Base-by-base conservation (phyloP, 345 rosid species). In the Toxicodendron radicans region DNA sequence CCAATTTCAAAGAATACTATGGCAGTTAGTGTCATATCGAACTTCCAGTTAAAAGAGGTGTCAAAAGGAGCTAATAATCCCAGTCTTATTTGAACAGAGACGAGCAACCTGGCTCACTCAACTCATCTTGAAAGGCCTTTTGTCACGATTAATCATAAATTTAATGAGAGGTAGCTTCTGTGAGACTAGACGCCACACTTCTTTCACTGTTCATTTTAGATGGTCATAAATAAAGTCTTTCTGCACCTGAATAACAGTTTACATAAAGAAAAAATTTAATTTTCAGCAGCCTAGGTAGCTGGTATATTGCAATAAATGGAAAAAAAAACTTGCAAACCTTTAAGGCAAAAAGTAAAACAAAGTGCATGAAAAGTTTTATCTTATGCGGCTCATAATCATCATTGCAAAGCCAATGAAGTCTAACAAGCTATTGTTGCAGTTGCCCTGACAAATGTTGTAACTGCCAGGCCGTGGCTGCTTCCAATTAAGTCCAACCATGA, bases 151-250 rank as follows among this genome's bases (percentile, higher is more conserved):
- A 53, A 82, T 87, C 99, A 90, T 91, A 79, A 86, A 73, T 79
- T 87, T 93, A 64, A 95, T 87, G 58, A 93, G 88, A 38, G 97
- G 93, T 53, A 93, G 87, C 88, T 95, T 95, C 82, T 84, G 92
- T 0, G 92, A 81, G 61, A 95, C 84, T 83, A 90, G 88, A 30
- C 88, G 92, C 99, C 99, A 95, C 60, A 93, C 89, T 82, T 91
- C 98, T 64, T 89, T 84, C 71, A 93, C 98, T 56, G 97, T 83
- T 84, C 99, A 98, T 66, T 90, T 76, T 12, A 88, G 84, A 76
- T 87, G 80, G 33, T 84, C 93, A 53, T 88, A 87, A 18, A 80
- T 80, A 57, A 82, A 95, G 71, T 87, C 93, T 33, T 85, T 84
- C 77, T 77, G 87, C 73, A 93, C 91, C 99, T 95, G 92, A 69